Base-by-base conservation (phyloP, 1,139 yeast genomes). In the Blastobotrys indianensis region DNA sequence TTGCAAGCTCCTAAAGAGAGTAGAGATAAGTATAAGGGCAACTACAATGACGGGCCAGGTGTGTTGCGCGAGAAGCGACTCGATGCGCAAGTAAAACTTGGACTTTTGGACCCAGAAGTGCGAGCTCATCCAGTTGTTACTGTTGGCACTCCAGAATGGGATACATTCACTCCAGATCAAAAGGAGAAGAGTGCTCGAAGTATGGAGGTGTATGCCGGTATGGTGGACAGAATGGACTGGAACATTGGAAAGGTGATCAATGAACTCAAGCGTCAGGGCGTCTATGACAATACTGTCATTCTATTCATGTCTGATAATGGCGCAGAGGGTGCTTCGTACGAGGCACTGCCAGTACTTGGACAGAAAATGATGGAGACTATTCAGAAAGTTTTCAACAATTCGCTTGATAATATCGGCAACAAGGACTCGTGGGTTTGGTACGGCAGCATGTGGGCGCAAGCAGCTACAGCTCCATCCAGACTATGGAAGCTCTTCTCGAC, bases 371-470 rank as follows among this genome's bases (percentile, higher is more conserved):
- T 37, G 32, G 32, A 25, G 12, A 12, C 25, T 15, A 23, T 34
- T 20, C 51, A 63, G 4, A 60, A 61, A 16, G 59, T 68, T 51
- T 76, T 67, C 58, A 62, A 76, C 57, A 77, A 76, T 54, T 48
- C 64, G 1, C 57, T 62, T 25, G 76, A 71, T 2, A 77, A 76
- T 56, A 68, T 77, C 47, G 82, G 82, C 4, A 67, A 66, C 31
- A 52, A 54, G 39, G 64, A 76, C 51, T 74, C 79, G 2, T 77
- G 74, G 55, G 72, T 68, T 4, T 73, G 72, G 68, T 77, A 77
- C 51, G 74, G 76, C 1, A 79, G 76, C 48, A 73, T 76, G 55
- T 77, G 82, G 82, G 82, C 82, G 0, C 81, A 77, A 52, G 82
- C 81, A 11, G 79, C 80, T 4, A 76, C 80, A 13, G 78, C 80